These are phyloP conservation scores for Candolleomyces eurysporus DNA, from an alignment of 768 basidiomycete species.

Conservation along the genomic window DNA sequence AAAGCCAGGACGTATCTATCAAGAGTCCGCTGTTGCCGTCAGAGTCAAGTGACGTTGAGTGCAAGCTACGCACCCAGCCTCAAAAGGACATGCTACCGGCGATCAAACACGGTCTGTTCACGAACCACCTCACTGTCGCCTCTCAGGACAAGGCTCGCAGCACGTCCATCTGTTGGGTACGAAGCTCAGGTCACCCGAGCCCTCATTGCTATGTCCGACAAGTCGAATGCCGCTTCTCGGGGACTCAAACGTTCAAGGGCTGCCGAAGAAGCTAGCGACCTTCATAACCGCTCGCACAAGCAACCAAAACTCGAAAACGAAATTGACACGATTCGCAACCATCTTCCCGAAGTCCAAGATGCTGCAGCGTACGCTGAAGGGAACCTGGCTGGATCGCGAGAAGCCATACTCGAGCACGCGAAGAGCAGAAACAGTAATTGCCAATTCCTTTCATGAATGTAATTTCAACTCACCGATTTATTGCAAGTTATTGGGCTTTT, in stretches of 20 bases:
- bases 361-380: not conserved
- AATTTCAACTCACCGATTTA: not conserved
- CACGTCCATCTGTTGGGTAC: too few relatives aligned
- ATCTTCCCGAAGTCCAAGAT: not conserved
- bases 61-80: not conserved
- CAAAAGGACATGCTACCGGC: too few relatives aligned
- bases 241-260: not conserved
- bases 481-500: conserved; percentile 4
- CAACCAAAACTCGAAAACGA: not conserved
- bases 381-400: not conserved
- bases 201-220: not conserved
- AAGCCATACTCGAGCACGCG: not conserved
- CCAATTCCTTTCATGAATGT: not conserved
- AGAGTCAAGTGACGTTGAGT: not conserved
- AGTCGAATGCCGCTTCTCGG: not conserved
- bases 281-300: not conserved
- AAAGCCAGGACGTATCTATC: too few relatives aligned
- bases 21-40: not conserved
- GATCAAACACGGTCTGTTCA: too few relatives aligned
- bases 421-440: not conserved
- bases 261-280: not conserved
- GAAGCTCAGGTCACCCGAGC: not conserved
- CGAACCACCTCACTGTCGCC: too few relatives aligned
- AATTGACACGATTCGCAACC: not conserved
- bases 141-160: too few relatives aligned